phyloP scores from a whole-genome alignment of 116 monocot genomes.

The Posidonia oceanica region DNA sequence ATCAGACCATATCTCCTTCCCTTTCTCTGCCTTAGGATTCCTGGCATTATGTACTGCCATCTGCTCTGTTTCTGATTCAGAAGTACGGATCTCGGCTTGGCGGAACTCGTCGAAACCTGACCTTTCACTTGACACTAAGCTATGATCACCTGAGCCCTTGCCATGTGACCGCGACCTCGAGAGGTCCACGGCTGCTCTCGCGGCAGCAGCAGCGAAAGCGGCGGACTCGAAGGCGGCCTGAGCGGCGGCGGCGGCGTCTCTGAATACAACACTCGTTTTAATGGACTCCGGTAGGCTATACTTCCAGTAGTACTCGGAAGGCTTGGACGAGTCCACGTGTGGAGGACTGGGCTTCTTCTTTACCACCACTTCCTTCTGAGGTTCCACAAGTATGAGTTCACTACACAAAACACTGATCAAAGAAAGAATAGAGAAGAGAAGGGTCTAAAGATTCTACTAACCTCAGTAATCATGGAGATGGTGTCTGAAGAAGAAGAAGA shows the following conservation, averaged over 20 bases:
- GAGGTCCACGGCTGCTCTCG: slow-evolving; percentile 50
- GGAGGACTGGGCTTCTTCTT: slow-evolving; percentile 4
- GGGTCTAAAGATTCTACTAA: too few relatives aligned
- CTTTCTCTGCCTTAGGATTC: too few relatives aligned
- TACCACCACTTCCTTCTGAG: not conserved
- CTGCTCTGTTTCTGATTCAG: too few relatives aligned
- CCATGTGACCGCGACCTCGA: slow-evolving; percentile 24
- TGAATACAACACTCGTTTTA: slow-evolving; percentile 17
- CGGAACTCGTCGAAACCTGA: too few relatives aligned
- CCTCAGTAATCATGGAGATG: not conserved
- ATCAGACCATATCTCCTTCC: too few relatives aligned
- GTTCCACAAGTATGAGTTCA: not conserved
- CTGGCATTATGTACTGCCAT: too few relatives aligned
- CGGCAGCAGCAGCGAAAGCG: slow-evolving; percentile 48
- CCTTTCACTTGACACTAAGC: too few relatives aligned
- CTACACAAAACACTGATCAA: too few relatives aligned
- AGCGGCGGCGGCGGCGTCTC: slow-evolving; percentile 39
- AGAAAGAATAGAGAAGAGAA: too few relatives aligned
- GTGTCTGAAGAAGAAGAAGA: not conserved
- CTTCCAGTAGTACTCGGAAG: not conserved
- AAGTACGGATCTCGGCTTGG: too few relatives aligned
- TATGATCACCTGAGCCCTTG: slow-evolving; percentile 3
- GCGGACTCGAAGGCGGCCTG: slow-evolving; percentile 56
- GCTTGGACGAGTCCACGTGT: not conserved
- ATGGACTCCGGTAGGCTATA: slow-evolving; percentile 6